Evolutionary conservation across 495 filamentous ascomycete genomes (phyloP).

Genomic region (Cenococcum geophilum): DNA sequence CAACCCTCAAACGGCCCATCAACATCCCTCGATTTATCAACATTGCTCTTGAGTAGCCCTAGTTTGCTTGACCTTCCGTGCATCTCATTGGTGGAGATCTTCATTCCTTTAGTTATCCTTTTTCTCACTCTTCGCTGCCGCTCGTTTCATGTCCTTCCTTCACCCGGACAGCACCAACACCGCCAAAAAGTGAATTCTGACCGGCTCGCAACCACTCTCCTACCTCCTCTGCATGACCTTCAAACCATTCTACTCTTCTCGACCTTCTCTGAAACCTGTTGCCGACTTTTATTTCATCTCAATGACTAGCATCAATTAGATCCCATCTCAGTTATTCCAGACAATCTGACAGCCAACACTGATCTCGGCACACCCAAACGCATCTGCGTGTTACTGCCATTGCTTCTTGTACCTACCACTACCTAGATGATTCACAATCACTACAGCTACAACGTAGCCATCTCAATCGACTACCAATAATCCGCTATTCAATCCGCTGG

Average conservation of each 20-base stretch:
- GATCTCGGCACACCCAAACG: not conserved
- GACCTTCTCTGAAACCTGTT: constrained; percentile 22
- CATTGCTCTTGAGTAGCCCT: constrained; percentile 23
- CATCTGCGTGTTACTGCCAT: not conserved
- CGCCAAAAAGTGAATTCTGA: not conserved
- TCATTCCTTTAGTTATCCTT: constrained; percentile 21
- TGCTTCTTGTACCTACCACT: not conserved
- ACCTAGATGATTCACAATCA: too few relatives aligned
- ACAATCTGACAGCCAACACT: not conserved
- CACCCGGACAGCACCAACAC: not conserved
- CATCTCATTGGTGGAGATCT: constrained; percentile 7
- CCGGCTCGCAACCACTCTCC: not conserved
- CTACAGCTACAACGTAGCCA: not conserved
- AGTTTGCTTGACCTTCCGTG: constrained; percentile 8
- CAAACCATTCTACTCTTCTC: constrained; percentile 8
- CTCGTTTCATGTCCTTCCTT: constrained; percentile 9
- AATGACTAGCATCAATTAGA: not conserved
- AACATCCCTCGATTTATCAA: constrained; percentile 7
- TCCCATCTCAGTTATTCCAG: not conserved
- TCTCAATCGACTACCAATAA: not conserved
- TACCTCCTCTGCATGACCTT: not conserved
- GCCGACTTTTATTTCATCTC: not conserved
- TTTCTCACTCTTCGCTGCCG: not conserved
- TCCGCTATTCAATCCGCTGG: not conserved
- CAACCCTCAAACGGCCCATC: constrained; percentile 2